A percentile compares a stretch with the other conserved stretches of the same genome.
phyloP scores from a whole-genome alignment of 495 filamentous ascomycete species.

The Penicillium longicatenatum region DNA sequence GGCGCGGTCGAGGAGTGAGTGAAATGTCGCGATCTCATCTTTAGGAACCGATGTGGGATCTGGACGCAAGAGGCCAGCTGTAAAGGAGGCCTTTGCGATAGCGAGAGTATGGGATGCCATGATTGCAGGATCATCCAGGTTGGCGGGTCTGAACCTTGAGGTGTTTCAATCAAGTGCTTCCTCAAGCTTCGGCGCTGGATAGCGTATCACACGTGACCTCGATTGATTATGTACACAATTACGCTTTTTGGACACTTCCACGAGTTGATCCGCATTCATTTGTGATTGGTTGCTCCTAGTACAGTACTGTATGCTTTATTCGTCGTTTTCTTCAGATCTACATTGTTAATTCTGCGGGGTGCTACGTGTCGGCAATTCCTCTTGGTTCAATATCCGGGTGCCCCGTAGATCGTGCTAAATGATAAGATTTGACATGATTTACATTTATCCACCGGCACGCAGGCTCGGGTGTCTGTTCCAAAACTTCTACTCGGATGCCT shows the following conservation, averaged over 20 bases:
- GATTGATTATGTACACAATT: not conserved
- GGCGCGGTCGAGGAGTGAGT: conserved; percentile 64
- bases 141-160: not conserved
- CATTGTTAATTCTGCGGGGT: not conserved
- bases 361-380: not conserved
- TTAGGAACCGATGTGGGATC: conserved; percentile 71
- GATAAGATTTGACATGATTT: conserved; percentile 2
- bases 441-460: conserved; percentile 4
- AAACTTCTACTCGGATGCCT: not conserved
- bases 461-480: not conserved
- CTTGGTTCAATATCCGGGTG: not conserved
- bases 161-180: not conserved
- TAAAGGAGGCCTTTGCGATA: conserved; percentile 79
- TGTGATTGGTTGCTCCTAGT: not conserved
- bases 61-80: conserved; percentile 71
- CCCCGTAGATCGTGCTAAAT: not conserved
- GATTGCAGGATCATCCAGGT: not conserved
- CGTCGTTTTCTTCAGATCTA: not conserved
- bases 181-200: not conserved
- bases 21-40: conserved; percentile 73
- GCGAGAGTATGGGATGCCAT: conserved; percentile 78
- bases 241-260: not conserved
- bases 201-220: not conserved
- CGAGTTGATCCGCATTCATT: not conserved
- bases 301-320: not conserved